phyloP scores from a whole-genome alignment of 352 stramenopile species.

The Globisporangium iwayamae region DNA sequence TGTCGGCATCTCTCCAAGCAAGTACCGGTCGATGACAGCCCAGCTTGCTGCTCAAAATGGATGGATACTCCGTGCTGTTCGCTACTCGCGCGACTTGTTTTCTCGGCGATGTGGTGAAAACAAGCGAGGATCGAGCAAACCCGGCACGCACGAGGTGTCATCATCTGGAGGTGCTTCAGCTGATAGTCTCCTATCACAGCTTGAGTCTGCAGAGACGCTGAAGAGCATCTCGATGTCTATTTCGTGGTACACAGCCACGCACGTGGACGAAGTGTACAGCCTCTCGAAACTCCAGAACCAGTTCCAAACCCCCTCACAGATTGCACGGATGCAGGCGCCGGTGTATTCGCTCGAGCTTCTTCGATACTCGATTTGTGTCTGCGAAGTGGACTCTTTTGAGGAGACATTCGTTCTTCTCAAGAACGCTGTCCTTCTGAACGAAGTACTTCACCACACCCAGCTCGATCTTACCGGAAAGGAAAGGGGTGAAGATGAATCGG shows the following conservation, averaged over 20 bases:
- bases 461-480: conserved; percentile 17
- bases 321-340: conserved; percentile 48
- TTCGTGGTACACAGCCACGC: conserved; percentile 50
- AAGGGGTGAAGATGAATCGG: background rate
- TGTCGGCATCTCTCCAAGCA: conserved; percentile 34
- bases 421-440: conserved; percentile 46
- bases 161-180: background rate
- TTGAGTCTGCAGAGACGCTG: conserved; percentile 22
- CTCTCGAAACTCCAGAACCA: conserved; percentile 14
- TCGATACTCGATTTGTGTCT: conserved; percentile 60
- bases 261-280: conserved; percentile 54
- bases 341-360: conserved; percentile 57
- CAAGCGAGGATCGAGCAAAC: background rate
- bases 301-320: conserved; percentile 21
- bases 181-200: conserved; percentile 3
- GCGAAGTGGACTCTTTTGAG: conserved; percentile 47
- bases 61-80: conserved; percentile 44
- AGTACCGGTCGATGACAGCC: conserved; percentile 43
- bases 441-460: conserved; percentile 49
- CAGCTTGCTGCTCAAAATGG: conserved; percentile 37
- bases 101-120: conserved; percentile 19
- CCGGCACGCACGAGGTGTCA: background rate
- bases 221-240: conserved; percentile 58
- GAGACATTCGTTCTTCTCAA: conserved; percentile 59
- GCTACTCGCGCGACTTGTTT: conserved; percentile 57